These are phyloP conservation scores for Torulaspora globosa DNA, from an alignment of 1,139 yeast species.

Conservation along the genomic window DNA sequence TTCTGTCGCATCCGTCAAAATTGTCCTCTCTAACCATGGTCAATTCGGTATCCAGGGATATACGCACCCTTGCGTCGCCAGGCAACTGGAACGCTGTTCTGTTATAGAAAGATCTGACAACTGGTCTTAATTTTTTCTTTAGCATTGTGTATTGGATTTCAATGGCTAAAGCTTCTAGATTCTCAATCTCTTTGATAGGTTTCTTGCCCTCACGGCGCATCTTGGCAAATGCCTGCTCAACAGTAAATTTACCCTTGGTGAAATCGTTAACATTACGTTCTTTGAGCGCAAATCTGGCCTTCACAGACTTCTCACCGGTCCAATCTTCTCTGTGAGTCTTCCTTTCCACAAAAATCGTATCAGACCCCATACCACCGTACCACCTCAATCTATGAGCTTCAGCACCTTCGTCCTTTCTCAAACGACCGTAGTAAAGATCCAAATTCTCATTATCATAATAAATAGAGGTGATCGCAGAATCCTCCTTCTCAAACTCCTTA, in stretches of 20 bases:
- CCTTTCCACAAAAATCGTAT: constrained; percentile 90
- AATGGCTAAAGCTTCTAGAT: constrained; percentile 82
- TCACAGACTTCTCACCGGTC: constrained; percentile 98
- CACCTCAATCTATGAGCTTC: constrained; percentile 97
- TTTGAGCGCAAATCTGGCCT: constrained; percentile 89
- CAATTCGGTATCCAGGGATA: constrained; percentile 91
- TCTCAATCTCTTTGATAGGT: constrained; percentile 79
- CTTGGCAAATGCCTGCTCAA: constrained; percentile 84
- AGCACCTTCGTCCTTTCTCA: constrained; percentile 96
- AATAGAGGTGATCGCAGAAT: constrained; percentile 92
- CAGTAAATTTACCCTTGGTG: constrained; percentile 78
- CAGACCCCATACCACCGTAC: constrained; percentile 97
- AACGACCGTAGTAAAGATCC: constrained; percentile 90
- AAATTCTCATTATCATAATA: constrained; percentile 85
- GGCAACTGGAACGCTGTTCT: constrained; percentile 98
- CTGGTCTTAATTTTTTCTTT: constrained; percentile 84
- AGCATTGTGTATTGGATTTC: constrained; percentile 89
- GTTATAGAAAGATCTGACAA: constrained; percentile 90
- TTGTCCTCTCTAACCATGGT: constrained; percentile 96
- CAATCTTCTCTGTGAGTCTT: constrained; percentile 98
- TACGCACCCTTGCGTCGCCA: constrained; percentile 98
- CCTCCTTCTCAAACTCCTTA: constrained; percentile 91
- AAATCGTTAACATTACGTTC: constrained; percentile 87
- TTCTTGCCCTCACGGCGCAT: constrained; percentile 91
- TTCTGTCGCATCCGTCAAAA: constrained; percentile 88